Evolutionary conservation across 805 yeast species (phyloP).

Genomic region (Starmerella vaccinii): DNA sequence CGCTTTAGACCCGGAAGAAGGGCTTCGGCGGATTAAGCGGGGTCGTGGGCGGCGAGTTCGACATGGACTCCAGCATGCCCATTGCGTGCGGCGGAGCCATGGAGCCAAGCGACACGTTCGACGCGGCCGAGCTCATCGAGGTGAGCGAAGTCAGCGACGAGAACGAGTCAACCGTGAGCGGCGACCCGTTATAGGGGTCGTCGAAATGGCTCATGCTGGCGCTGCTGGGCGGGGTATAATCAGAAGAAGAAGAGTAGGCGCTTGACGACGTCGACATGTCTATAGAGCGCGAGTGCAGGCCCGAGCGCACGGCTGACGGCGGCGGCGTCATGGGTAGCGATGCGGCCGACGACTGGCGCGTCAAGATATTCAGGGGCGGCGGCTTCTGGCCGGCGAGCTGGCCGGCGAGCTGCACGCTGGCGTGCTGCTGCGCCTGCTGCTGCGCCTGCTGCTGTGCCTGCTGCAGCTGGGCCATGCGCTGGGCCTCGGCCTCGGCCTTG

Average conservation of each 20-base stretch:
- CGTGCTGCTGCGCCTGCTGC: not conserved
- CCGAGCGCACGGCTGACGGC: conserved; percentile 28
- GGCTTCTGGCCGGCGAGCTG: conserved; percentile 21
- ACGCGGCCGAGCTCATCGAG: conserved; percentile 19
- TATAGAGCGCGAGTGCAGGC: conserved; percentile 15
- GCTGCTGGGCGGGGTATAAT: conserved; percentile 20
- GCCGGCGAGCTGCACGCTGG: conserved; percentile 4
- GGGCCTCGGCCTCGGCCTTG: conserved; percentile 16
- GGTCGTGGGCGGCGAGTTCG: conserved; percentile 24
- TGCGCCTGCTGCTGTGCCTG: conserved; percentile 2
- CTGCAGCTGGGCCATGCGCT: conserved; percentile 7
- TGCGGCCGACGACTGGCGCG: conserved; percentile 16
- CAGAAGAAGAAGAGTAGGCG: conserved; percentile 6
- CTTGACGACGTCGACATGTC: not conserved
- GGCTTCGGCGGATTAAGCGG: conserved; percentile 25
- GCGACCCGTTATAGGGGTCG: conserved; percentile 19
- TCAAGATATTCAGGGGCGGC: conserved; percentile 10
- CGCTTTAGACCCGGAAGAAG: conserved; percentile 17
- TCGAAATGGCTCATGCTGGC: not conserved
- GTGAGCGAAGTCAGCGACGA: conserved; percentile 17
- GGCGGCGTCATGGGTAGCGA: conserved; percentile 31
- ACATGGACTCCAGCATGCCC: conserved; percentile 12
- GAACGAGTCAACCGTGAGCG: conserved; percentile 18
- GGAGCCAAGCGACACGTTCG: conserved; percentile 13
- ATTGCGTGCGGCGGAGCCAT: conserved; percentile 8